phyloP scores from a whole-genome alignment of 2,329 filamentous ascomycete species.

The Sclerotinia sclerotiorum region DNA sequence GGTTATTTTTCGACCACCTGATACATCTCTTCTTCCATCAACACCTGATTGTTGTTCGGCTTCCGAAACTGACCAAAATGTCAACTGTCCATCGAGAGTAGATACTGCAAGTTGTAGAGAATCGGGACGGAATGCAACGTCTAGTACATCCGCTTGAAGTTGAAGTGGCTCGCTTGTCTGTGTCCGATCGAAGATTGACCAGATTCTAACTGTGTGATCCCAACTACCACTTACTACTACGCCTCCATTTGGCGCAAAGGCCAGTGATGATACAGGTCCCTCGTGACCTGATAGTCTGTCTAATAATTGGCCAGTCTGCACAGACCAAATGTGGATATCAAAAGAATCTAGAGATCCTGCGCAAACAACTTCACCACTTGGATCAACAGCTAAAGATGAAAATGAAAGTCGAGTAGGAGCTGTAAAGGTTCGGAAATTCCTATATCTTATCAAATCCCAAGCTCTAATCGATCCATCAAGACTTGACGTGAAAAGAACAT shows the following conservation, averaged over 20 bases:
- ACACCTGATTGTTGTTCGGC: constrained; percentile 82
- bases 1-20: constrained; percentile 82
- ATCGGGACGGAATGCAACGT: constrained; percentile 84
- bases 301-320: constrained; percentile 92
- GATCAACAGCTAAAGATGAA: constrained; percentile 92
- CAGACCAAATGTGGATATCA: constrained; percentile 97
- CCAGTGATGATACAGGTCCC: constrained; percentile 83
- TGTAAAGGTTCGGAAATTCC: constrained; percentile 97
- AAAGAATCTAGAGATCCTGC: constrained; percentile 95
- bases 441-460: constrained; percentile 93
- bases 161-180: constrained; percentile 95
- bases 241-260: constrained; percentile 84
- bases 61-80: constrained; percentile 91
- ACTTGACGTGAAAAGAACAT: constrained; percentile 92
- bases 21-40: constrained; percentile 88
- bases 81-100: constrained; percentile 88
- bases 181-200: constrained; percentile 91
- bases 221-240: constrained; percentile 89
- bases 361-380: constrained; percentile 92
- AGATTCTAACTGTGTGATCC: constrained; percentile 93
- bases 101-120: constrained; percentile 88
- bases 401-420: constrained; percentile 89
- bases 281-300: constrained; percentile 91
- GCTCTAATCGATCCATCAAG: constrained; percentile 91
- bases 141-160: constrained; percentile 85